Conservation (phyloP, 306 rosid species). For the Phaseolus lunatus region DNA sequence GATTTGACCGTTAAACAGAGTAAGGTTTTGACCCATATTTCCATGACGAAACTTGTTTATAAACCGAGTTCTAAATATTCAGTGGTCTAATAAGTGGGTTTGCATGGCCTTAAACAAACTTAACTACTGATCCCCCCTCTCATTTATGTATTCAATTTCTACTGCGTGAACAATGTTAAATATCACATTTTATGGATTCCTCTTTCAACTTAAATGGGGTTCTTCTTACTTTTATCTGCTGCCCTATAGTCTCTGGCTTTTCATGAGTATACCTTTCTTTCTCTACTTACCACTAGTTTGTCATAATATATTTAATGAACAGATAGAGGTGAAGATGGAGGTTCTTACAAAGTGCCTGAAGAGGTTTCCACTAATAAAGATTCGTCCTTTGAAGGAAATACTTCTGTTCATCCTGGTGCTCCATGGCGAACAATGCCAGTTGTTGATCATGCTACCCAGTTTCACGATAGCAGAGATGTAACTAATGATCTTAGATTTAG, state of each 20-base stretch:
- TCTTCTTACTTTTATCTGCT: background rate
- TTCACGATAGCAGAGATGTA: constrained; percentile 70
- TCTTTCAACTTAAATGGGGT: background rate
- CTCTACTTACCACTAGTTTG: background rate
- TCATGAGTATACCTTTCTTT: background rate
- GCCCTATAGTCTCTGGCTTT: background rate
- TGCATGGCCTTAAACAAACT: background rate
- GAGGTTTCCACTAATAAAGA: constrained; percentile 65
- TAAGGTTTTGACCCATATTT: background rate
- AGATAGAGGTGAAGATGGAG: constrained; percentile 70
- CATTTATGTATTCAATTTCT: background rate
- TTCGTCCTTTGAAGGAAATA: constrained; percentile 56
- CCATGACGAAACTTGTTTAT: background rate
- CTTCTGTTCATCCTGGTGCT: constrained; percentile 56
- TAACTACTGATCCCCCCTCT: background rate
- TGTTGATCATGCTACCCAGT: constrained; percentile 54
- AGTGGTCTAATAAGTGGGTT: background rate
- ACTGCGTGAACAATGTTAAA: background rate
- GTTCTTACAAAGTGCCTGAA: constrained; percentile 55
- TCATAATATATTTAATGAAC: constrained; percentile 44
- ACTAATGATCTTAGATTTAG: constrained; percentile 59
- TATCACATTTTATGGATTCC: constrained; percentile 11
- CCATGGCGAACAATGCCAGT: constrained; percentile 57
- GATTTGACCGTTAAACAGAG: background rate
- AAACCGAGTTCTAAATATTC: background rate